Conservation (phyloP, 805 yeast genomes). For the Candida orba region DNA sequence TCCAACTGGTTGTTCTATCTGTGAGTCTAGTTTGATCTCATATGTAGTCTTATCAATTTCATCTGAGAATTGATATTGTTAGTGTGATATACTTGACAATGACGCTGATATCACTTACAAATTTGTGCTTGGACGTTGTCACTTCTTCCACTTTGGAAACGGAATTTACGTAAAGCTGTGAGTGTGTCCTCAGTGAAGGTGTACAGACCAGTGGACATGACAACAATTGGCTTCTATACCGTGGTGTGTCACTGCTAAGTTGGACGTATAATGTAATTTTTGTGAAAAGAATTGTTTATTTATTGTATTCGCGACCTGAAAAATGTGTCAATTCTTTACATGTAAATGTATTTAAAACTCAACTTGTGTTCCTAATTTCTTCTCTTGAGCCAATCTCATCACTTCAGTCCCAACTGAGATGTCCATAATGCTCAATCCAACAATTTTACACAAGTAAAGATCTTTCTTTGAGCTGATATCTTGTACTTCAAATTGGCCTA, state of each 20-base stretch:
- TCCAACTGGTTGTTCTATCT: constrained; percentile 34
- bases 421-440: constrained; percentile 63
- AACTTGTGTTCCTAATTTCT: constrained; percentile 25
- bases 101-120: too few species aligned
- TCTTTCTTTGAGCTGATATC: constrained; percentile 7
- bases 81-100: too few species aligned
- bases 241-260: too few species aligned
- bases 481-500: constrained; percentile 18
- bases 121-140: constrained; percentile 54
- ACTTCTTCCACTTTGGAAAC: constrained; percentile 64
- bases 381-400: constrained; percentile 23
- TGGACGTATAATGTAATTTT: too few species aligned
- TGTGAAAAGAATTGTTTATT: too few species aligned
- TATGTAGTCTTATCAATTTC: constrained; percentile 49
- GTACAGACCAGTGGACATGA: constrained; percentile 47
- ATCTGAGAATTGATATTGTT: too few species aligned
- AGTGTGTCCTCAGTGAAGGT: constrained; percentile 56
- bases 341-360: too few species aligned
- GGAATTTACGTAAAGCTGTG: constrained; percentile 57
- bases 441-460: constrained; percentile 45
- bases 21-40: constrained; percentile 43
- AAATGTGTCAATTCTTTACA: background rate
- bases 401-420: constrained; percentile 42
- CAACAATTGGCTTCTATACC: too few species aligned
- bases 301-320: background rate